Conservation (phyloP, 768 basidiomycete genomes). For the Collybiopsis luxurians region DNA sequence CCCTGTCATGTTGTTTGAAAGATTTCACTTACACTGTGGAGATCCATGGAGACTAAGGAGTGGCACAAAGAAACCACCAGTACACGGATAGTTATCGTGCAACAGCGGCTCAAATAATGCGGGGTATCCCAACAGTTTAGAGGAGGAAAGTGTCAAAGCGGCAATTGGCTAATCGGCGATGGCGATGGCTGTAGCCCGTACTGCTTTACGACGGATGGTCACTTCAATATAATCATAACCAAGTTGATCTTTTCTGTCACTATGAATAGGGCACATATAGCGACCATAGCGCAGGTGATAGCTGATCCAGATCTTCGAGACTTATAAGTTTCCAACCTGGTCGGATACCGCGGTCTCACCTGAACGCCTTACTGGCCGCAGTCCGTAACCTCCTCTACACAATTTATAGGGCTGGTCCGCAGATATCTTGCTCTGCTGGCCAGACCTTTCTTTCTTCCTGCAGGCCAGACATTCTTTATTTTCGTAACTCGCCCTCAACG, state of each 20-base stretch:
- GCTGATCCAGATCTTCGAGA: background rate
- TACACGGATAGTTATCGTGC: too few relatives aligned
- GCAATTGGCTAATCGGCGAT: too few relatives aligned
- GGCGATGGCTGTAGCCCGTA: too few relatives aligned
- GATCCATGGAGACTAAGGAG: background rate
- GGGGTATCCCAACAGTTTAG: too few relatives aligned
- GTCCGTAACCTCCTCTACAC: background rate
- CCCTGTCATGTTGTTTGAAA: background rate
- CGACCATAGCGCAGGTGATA: background rate
- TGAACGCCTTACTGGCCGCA: background rate
- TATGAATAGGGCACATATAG: background rate
- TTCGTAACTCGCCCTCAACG: background rate
- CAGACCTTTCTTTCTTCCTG: slow-evolving; percentile 18
- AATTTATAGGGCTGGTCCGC: background rate
- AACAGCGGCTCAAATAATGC: too few relatives aligned
- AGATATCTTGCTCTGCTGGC: slow-evolving; percentile 13
- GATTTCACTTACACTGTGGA: background rate
- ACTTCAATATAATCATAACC: too few relatives aligned
- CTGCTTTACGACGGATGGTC: too few relatives aligned
- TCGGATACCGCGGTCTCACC: background rate
- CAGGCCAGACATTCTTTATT: slow-evolving; percentile 19
- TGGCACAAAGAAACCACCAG: too few relatives aligned
- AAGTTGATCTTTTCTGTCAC: too few relatives aligned
- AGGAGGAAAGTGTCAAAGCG: too few relatives aligned
- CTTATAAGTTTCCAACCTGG: background rate